Percentiles rank a stretch among this genome's conserved stretches.
These are phyloP conservation scores for Arabis alpina DNA, from an alignment of 345 rosid genomes.

Conservation along the genomic window DNA sequence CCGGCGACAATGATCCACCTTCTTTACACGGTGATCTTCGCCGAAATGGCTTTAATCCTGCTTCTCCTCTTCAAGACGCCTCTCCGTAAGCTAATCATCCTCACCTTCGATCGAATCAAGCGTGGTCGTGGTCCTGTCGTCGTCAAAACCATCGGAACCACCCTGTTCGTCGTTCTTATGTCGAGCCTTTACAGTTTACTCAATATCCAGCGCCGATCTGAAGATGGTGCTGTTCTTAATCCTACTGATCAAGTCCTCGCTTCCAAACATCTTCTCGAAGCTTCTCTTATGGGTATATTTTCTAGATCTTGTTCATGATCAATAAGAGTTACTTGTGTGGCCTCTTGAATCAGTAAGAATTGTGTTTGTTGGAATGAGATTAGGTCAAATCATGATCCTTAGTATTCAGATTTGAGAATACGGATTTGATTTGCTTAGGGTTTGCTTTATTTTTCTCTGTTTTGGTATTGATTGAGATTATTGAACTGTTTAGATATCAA, in stretches of 20 bases:
- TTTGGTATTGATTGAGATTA: no score
- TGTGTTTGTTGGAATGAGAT: background rate
- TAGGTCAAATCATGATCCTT: background rate
- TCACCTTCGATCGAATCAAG: conserved; percentile 71
- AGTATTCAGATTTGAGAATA: no score
- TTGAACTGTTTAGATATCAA: no score
- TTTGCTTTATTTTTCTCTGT: no score
- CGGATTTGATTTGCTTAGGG: no score
- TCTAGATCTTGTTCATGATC: no score
- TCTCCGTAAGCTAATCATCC: conserved; percentile 68
- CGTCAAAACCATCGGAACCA: conserved; percentile 65
- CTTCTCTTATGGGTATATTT: conserved; percentile 81
- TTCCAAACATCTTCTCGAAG: conserved; percentile 74
- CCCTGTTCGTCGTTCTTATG: conserved; percentile 59
- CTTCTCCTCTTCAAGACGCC: conserved; percentile 78
- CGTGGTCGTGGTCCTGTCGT: conserved; percentile 84
- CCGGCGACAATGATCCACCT: conserved; percentile 62
- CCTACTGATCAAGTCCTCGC: conserved; percentile 90
- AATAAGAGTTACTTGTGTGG: background rate
- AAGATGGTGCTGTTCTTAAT: conserved; percentile 59
- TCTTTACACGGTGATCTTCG: conserved; percentile 61
- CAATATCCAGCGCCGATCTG: conserved; percentile 58
- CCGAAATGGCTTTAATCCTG: conserved; percentile 67
- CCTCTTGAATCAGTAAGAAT: conserved; percentile 2
- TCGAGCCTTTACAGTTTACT: conserved; percentile 65